Evolutionary conservation across 2,329 filamentous ascomycete genomes (phyloP), one percentile per base, ranked within the genome.

Genomic region (Lasiodiplodia gonubiensis): DNA sequence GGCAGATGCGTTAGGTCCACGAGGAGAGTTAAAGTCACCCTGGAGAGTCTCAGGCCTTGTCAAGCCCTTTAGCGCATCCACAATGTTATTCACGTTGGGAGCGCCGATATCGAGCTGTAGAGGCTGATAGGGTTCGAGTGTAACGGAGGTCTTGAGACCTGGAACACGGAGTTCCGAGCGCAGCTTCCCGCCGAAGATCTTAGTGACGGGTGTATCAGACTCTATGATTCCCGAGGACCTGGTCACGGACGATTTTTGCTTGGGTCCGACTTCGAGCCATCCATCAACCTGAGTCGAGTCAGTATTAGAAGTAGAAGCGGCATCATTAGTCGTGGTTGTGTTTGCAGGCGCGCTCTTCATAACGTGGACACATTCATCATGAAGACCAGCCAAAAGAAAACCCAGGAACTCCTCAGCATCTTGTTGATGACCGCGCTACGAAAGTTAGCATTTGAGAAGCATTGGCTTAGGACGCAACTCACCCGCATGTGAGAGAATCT

Each of bases 381-480:
- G 94, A 39, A 99, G 87, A 57, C 93, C 92, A 74, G 97, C 94
- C 4, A 99, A 85, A 39, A 99, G 84, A 77, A 98, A 97, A 0
- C 94, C 94, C 27, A 99, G 83, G 72, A 99, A 99, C 75, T 99
- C 95, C 76, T 99, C 93, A 1, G 95, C 95, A 81, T 99, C 95
- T 83, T 99, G 94, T 78, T 99, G 95, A 73, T 97, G 94, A 18
- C 95, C 95, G 69, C 93, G 91, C 90, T 93, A 70, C 51, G 68
- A 61, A 61, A 63, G 66, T 80, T 70, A 79, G 72, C 68, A 70
- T 75, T 23, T 48, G 23, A 52, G 12, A 55, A 42, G 18, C 5
- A 21, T 35, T 21, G 55, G 1, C 42, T 25, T 59, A 12, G 33
- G 12, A 33, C 52, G 57, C 46, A 35, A 82, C 89, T 79, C 84